These are phyloP conservation scores for Solanum chilense DNA, from an alignment of 257 asterid genomes.

Conservation along the genomic window DNA sequence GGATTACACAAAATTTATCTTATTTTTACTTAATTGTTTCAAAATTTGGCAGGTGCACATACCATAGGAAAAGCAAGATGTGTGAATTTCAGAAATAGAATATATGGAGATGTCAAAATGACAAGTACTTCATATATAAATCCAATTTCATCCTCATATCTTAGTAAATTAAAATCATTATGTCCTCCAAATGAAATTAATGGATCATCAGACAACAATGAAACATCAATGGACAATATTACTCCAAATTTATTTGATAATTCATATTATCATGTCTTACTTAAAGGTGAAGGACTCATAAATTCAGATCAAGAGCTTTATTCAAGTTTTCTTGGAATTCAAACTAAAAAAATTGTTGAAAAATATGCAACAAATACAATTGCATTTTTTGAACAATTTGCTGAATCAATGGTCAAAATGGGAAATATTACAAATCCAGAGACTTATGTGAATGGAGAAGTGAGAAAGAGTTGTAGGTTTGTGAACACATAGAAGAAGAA, in stretches of 20 bases:
- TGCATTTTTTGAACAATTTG: constrained; percentile 77
- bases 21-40: not conserved
- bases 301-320: constrained; percentile 73
- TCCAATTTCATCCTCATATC: constrained; percentile 35
- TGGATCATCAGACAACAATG: constrained; percentile 46
- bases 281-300: constrained; percentile 59
- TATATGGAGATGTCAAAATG: constrained; percentile 47
- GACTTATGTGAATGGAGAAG: constrained; percentile 63
- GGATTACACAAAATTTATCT: not conserved
- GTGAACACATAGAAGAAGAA: constrained; percentile 40
- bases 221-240: constrained; percentile 60
- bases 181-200: constrained; percentile 33
- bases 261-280: constrained; percentile 52
- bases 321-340: constrained; percentile 48
- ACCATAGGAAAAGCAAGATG: constrained; percentile 92
- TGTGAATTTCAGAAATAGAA: constrained; percentile 61
- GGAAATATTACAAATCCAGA: constrained; percentile 67
- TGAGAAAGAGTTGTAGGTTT: constrained; percentile 77
- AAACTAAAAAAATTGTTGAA: constrained; percentile 54
- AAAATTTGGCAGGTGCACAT: constrained; percentile 58
- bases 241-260: constrained; percentile 70
- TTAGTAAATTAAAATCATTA: constrained; percentile 35
- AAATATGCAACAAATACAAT: constrained; percentile 47
- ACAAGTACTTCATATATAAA: constrained; percentile 25
- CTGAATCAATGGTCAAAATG: constrained; percentile 83